A percentile compares a stretch with the other conserved stretches of the same genome.
phyloP scores from a whole-genome alignment of 1,284 basidiomycete genomes.

The Leccinum proliferum region DNA sequence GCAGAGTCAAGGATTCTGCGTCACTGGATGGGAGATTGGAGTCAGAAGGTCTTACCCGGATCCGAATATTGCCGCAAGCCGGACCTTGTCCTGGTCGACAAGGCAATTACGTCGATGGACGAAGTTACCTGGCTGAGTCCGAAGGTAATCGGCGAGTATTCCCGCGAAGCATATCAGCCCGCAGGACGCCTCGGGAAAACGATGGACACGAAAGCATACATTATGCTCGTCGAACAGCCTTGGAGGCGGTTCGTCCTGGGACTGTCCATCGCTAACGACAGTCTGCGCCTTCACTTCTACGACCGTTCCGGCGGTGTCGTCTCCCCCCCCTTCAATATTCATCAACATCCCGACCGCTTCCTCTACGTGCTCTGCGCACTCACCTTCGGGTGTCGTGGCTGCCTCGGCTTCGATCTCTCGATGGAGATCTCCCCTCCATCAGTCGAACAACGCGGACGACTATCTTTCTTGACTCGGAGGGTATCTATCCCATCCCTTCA shows the following conservation, averaged over 20 bases:
- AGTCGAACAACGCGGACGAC: neutral
- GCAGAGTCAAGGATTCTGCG: neutral
- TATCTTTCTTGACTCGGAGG: neutral
- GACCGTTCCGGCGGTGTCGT: neutral
- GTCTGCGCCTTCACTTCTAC: slow-evolving; percentile 1
- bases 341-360: neutral
- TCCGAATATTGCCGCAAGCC: neutral
- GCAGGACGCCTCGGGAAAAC: neutral
- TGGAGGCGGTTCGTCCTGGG: slow-evolving; percentile 1
- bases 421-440: neutral
- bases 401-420: neutral
- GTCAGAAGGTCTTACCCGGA: neutral
- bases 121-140: slow-evolving; percentile 1
- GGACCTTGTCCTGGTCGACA: neutral
- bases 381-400: neutral
- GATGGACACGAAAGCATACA: slow-evolving; percentile 1
- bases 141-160: neutral
- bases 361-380: neutral
- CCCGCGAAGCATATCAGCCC: neutral
- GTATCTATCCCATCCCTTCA: neutral
- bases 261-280: neutral
- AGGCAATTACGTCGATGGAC: neutral
- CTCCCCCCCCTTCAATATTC: neutral
- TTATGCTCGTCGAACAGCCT: neutral
- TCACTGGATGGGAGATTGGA: slow-evolving; percentile 4